These are phyloP conservation scores for Hibiscus syriacus DNA, from an alignment of 345 rosid genomes.

Conservation along the genomic window DNA sequence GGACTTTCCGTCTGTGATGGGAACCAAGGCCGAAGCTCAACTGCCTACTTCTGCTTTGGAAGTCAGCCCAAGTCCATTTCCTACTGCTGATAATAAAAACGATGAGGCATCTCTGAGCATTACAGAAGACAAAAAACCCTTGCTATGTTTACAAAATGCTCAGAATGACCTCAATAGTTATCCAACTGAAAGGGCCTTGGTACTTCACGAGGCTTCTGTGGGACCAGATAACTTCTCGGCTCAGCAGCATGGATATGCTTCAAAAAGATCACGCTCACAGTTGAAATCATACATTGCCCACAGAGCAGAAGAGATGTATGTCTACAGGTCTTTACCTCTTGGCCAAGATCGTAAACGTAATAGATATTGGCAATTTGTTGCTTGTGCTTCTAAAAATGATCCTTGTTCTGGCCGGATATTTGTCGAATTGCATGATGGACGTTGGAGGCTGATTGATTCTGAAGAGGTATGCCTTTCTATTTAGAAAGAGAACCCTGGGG, in stretches of 20 bases:
- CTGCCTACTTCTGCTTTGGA: conserved; percentile 24
- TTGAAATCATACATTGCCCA: conserved; percentile 85
- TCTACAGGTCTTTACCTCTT: conserved; percentile 90
- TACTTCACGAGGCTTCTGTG: conserved; percentile 37
- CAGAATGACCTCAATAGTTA: conserved; percentile 35
- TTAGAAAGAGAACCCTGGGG: not conserved
- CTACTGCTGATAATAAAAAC: conserved; percentile 21
- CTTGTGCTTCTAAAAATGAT: conserved; percentile 78
- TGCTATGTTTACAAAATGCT: conserved; percentile 33
- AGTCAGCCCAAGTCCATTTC: conserved; percentile 43
- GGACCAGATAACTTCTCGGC: conserved; percentile 44
- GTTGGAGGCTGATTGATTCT: conserved; percentile 86
- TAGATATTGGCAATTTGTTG: conserved; percentile 93
- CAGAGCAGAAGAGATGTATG: conserved; percentile 85
- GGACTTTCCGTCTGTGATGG: conserved; percentile 40
- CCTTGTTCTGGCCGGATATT: conserved; percentile 87
- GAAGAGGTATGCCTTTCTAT: conserved; percentile 51
- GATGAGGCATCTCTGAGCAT: conserved; percentile 50
- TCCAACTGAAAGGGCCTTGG: conserved; percentile 35
- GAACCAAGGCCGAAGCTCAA: conserved; percentile 49
- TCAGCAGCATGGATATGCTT: conserved; percentile 65
- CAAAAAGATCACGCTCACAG: conserved; percentile 81
- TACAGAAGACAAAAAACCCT: conserved; percentile 46
- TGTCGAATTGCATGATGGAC: conserved; percentile 72
- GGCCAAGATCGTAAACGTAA: conserved; percentile 97